These are phyloP conservation scores for Ormosia emarginata DNA, from an alignment of 306 rosid genomes.

Conservation along the genomic window DNA sequence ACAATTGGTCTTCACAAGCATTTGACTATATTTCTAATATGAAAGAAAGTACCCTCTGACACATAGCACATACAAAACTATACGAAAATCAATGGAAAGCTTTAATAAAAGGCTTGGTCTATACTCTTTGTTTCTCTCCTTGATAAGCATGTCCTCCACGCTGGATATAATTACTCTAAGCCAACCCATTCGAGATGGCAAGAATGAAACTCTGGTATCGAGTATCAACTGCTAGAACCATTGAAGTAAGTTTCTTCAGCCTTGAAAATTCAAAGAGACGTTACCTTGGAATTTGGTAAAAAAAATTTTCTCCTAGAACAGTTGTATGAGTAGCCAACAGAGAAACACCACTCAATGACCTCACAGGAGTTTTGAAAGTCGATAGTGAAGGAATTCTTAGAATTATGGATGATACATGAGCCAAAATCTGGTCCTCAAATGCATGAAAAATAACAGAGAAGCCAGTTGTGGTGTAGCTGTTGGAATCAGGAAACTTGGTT, in stretches of 20 bases:
- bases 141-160: not conserved
- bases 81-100: not conserved
- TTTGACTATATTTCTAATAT: too few relatives aligned
- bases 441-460: not conserved
- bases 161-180: not conserved
- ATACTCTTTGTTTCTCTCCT: not conserved
- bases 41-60: not conserved
- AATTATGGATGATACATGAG: not conserved
- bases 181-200: not conserved
- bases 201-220: not conserved
- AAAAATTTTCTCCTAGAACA: not conserved
- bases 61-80: not conserved
- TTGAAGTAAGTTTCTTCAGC: constrained; percentile 19
- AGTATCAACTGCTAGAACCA: not conserved
- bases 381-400: not conserved
- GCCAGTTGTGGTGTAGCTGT: constrained; percentile 6
- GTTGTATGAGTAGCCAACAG: too few relatives aligned
- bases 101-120: not conserved
- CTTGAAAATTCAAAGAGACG: not conserved
- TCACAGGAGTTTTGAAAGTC: not conserved
- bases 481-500: constrained; percentile 25
- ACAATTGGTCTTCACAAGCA: too few relatives aligned
- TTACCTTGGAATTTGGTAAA: constrained; percentile 18
- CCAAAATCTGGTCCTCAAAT: not conserved
- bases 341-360: not conserved